A percentile compares a stretch with the other conserved stretches of the same genome.
Evolutionary conservation across 208 protist species (phyloP).

Genomic region (Acanthamoeba royreba): DNA sequence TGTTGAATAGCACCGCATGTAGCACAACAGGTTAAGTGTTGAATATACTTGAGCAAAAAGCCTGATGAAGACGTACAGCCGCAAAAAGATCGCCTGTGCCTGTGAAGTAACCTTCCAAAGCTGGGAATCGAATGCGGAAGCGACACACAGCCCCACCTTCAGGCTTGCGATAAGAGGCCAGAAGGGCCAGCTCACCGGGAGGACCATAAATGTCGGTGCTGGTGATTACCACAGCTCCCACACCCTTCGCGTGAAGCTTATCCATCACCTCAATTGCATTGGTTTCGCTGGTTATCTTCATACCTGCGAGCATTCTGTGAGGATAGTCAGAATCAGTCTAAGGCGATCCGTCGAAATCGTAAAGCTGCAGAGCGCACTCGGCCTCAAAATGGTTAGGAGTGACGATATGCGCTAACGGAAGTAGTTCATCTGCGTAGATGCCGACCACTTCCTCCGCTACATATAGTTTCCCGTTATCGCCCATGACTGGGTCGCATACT

Average conservation of each 20-base stretch:
- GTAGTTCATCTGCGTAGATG: slow-evolving; percentile 82
- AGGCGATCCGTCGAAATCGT: background rate
- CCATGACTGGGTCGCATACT: slow-evolving; percentile 94
- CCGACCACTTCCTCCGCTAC: slow-evolving; percentile 88
- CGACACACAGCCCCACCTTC: background rate
- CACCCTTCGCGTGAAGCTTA: slow-evolving; percentile 49
- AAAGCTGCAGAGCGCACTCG: background rate
- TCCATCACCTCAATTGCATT: slow-evolving; percentile 41
- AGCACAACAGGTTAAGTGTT: too few species aligned
- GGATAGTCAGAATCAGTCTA: too few species aligned
- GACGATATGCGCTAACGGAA: slow-evolving; percentile 78
- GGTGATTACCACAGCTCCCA: slow-evolving; percentile 54
- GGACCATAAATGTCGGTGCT: background rate
- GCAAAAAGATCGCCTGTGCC: slow-evolving; percentile 76
- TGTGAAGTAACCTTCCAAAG: slow-evolving; percentile 67
- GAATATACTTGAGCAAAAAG: too few species aligned
- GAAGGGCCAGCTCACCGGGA: slow-evolving; percentile 25
- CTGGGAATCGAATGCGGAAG: slow-evolving; percentile 60
- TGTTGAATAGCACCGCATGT: background rate
- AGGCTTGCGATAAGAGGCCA: background rate
- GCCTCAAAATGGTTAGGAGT: slow-evolving; percentile 93
- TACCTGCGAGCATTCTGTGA: slow-evolving; percentile 48
- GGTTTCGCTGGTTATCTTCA: slow-evolving; percentile 32
- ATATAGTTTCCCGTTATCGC: slow-evolving; percentile 91
- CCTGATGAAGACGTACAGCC: too few species aligned